Percentiles rank a stretch among this genome's conserved stretches.
Evolutionary conservation across 805 yeast species (phyloP).

Genomic region (Starmera amethionina): DNA sequence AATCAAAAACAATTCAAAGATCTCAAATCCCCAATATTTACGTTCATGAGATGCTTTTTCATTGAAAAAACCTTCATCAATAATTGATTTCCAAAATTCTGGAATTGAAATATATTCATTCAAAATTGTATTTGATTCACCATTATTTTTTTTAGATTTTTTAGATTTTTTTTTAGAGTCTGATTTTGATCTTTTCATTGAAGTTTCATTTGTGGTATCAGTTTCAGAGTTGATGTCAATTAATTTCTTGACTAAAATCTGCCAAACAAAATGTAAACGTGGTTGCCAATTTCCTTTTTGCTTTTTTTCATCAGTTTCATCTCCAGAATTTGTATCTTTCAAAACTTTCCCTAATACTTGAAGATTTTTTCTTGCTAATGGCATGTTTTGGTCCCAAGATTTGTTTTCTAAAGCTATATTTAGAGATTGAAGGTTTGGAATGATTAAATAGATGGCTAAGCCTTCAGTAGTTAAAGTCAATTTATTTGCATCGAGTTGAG

Average conservation of each 20-base stretch:
- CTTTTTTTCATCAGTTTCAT: conserved; percentile 19
- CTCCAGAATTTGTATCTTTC: conserved; percentile 39
- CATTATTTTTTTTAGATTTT: conserved; percentile 13
- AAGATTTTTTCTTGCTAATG: conserved; percentile 64
- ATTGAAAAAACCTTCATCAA: conserved; percentile 75
- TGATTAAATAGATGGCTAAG: conserved; percentile 53
- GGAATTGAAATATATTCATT: conserved; percentile 26
- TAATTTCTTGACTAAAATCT: conserved; percentile 38
- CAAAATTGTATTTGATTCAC: conserved; percentile 6
- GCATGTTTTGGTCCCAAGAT: conserved; percentile 65
- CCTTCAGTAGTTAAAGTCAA: conserved; percentile 72
- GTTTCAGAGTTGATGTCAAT: conserved; percentile 4
- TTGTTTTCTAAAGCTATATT: conserved; percentile 10
- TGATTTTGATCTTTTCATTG: conserved; percentile 31
- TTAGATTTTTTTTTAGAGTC: conserved; percentile 19
- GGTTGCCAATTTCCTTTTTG: conserved; percentile 65
- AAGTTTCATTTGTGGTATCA: conserved; percentile 14
- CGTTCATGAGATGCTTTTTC: conserved; percentile 75
- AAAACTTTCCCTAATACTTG: conserved; percentile 50
- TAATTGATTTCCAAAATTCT: conserved; percentile 72
- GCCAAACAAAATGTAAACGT: conserved; percentile 71
- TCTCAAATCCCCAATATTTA: conserved; percentile 77
- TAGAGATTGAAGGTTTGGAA: conserved; percentile 23
- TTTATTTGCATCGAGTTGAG: conserved; percentile 37
- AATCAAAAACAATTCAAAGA: conserved; percentile 43